Percentiles rank a stretch among this genome's conserved stretches.
These are phyloP conservation scores for Ziziphus jujuba DNA, from an alignment of 306 rosid genomes.

Conservation along the genomic window DNA sequence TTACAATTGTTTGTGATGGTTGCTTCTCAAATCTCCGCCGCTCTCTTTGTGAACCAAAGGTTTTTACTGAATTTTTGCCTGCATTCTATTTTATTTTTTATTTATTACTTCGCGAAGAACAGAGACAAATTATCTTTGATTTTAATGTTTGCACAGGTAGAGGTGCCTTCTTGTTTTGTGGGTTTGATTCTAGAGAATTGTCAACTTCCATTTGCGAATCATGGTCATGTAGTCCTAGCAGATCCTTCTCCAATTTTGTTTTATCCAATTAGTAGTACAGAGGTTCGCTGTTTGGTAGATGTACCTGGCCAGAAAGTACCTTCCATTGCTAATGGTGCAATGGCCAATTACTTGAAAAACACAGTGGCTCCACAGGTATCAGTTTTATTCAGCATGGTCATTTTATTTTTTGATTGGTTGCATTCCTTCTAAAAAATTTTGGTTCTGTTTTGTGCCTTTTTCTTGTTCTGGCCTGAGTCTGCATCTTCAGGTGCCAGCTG, in stretches of 20 bases:
- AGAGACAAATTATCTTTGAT: neutral
- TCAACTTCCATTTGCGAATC: slow-evolving; percentile 51
- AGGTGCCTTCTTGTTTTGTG: slow-evolving; percentile 49
- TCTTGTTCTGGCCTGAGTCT: slow-evolving; percentile 4
- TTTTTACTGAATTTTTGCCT: slow-evolving; percentile 4
- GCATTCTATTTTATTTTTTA: neutral
- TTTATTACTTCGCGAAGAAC: neutral
- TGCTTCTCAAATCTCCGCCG: slow-evolving; percentile 71
- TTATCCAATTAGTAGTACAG: slow-evolving; percentile 55
- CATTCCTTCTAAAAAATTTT: neutral
- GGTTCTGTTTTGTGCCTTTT: neutral
- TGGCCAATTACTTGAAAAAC: slow-evolving; percentile 51
- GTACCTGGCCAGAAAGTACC: slow-evolving; percentile 57
- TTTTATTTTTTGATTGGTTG: neutral
- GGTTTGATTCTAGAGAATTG: slow-evolving; percentile 60
- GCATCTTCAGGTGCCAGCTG: slow-evolving; percentile 42
- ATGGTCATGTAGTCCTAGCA: slow-evolving; percentile 61
- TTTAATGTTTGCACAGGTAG: slow-evolving; percentile 33
- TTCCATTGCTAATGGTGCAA: slow-evolving; percentile 40
- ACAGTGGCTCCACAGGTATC: slow-evolving; percentile 63
- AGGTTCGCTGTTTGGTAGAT: slow-evolving; percentile 58
- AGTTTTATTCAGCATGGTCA: neutral
- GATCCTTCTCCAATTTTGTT: slow-evolving; percentile 57
- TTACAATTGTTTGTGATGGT: slow-evolving; percentile 66
- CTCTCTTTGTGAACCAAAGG: slow-evolving; percentile 62